Base-by-base conservation (phyloP, 2,329 filamentous ascomycete species). In the Fusarium protoensiforme region DNA sequence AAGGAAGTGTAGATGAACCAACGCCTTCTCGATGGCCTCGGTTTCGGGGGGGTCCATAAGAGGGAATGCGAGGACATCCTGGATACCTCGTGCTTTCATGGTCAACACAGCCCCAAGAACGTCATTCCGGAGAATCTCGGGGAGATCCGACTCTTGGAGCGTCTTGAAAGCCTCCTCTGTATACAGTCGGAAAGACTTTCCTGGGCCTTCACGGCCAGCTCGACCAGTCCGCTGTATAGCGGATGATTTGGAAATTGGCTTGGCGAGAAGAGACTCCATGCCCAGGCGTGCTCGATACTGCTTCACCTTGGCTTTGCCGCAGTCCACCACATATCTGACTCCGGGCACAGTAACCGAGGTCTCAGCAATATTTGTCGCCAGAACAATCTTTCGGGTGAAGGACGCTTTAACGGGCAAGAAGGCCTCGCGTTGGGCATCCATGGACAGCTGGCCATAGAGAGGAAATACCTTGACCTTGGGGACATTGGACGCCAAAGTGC, bases 291-390 rank as follows among this genome's bases (percentile, higher is more conserved):
- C 90, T 16, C 95, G 92, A 80, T 95, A 99, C 74, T 97, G 93
- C 83, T 98, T 98, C 73, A 97, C 89, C 80, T 99, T 99, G 10
- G 93, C 94, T 78, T 98, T 98, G 53, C 96, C 96, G 64, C 93
- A 93, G 79, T 99, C 96, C 22, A 99, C 89, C 11, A 99, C 96
- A 76, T 93, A 96, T 6, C 94, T 91, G 8, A 99, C 95, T 3
- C 96, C 96, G 0, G 96, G 93, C 0, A 99, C 95, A 0, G 96
- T 99, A 67, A 99, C 93, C 1, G 96, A 98, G 0, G 96, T 98
- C 81, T 99, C 96, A n/a, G 96, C 96, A 77, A 99, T 98, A 78
- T 99, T 99, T 16, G 96, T 99, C 0, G 95, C 92, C 1, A 99
- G 85, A 0, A 99, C 95, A 14, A 98, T 88, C 79, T 98, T 98